Evolutionary conservation across 2,329 filamentous ascomycete genomes (phyloP), one percentile per base, ranked within the genome.

Genomic region (Fusarium multiceps): DNA sequence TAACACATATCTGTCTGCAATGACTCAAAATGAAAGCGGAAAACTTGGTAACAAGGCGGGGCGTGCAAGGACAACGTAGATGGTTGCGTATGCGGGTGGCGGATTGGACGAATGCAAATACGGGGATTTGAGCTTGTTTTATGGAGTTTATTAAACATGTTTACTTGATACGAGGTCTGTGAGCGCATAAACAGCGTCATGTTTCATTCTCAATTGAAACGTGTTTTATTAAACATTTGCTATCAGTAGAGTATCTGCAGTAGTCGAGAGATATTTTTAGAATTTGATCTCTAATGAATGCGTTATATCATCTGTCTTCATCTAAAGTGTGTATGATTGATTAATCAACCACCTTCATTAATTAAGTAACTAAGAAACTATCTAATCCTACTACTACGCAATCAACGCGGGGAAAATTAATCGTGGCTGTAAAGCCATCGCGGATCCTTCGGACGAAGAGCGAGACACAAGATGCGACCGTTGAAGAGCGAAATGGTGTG

Each of bases 131-230:
- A 55, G 65, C 54, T 62, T 60, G 55, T 66, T 69, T 58, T 55
- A 51, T 50, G 46, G 62, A 55, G 50, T 60, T 64, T 65, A 30
- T 42, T 27, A 27, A 37, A 42, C 7, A 53, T 49, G 51, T 69
- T 46, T 67, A 67, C 46, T 69, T 63, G 61, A 69, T 69, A 69
- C 66, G 66, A 69, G 66, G 56, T 34, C 18, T 18, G 40, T 43
- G 12, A 41, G 32, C 16, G 66, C 61, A 69, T 69, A n/a, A 60
- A 57, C 43, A 53, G 46, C 42, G 40, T 32, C 45, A 43, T 58
- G 66, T 69, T 69, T 69, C 66, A 65, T 69, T 69, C 51, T 45
- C 28, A 55, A 63, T 62, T 68, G 63, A 67, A 66, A 67, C 56
- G 40, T 59, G 59, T 68, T 68, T 64, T 41, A 27, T 68, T 41